Base-by-base conservation (phyloP, 2,329 filamentous ascomycete genomes). In the Hymenoscyphus scutula region DNA sequence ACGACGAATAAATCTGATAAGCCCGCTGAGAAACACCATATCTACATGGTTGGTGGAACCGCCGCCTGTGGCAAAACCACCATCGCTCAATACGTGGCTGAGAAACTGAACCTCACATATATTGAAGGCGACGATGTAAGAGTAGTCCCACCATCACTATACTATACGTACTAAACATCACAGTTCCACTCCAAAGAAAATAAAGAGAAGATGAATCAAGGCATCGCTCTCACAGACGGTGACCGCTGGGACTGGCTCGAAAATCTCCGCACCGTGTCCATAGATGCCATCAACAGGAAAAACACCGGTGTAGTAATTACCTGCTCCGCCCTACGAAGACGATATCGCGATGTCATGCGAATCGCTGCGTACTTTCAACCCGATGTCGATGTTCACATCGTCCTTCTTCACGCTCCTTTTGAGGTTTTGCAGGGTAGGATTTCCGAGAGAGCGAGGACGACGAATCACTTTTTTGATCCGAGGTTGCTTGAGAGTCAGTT, bases 231-330 rank as follows among this genome's bases (percentile, higher is more conserved):
- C 38, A 96, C 90, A 61, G 95, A 99, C 74, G 89, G 88, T 64
- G 95, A 99, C 78, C 89, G 95, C 67, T 98, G 95, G 95, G 94
- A 97, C 79, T 99, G 95, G 95, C 87, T 99, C 67, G 91, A 89
- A 55, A 81, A 82, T 13, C 82, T 95, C 15, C 89, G 91, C 66
- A 84, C 91, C 67, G 88, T 87, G 71, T 85, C 86, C 6, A 80
- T 87, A 61, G 77, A 77, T 59, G 79, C 79, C 58, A 79, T 89
- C 56, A 65, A 68, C 56, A 58, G 73, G 53, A 86, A 87, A 41
- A 81, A 84, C 19, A 78, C 83, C 32, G 89, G 92, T 56, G 95
- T 97, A n/a, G 91, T 99, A 57, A 84, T 99, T 64, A 97, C 95
- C 59, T 99, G 95, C 82, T 97, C 92, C 13, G 95, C 94, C 1